Conservation (phyloP, 2,329 filamentous ascomycete genomes). For the Emmonsiellopsis sp. region DNA sequence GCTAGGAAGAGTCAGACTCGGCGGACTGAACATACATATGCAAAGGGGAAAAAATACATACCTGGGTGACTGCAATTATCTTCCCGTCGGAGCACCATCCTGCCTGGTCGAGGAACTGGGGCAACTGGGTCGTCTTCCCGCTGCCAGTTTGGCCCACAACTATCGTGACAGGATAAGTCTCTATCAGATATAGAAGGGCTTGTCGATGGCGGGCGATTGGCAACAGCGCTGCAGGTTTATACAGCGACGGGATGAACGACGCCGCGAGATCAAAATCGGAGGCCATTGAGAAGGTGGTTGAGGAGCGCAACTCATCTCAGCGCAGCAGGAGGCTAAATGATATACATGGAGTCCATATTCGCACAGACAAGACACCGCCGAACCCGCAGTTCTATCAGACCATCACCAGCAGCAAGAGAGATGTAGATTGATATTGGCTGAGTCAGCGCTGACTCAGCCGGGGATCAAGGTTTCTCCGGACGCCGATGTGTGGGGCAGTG, state of each 20-base stretch:
- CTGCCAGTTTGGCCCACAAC: constrained; percentile 90
- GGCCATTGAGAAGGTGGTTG: constrained; percentile 23
- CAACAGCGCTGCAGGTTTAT: constrained; percentile 74
- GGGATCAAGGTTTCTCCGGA: not conserved
- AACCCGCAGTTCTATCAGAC: not conserved
- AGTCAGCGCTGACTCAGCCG: not conserved
- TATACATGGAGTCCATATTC: not conserved
- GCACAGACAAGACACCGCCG: not conserved
- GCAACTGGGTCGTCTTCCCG: constrained; percentile 92
- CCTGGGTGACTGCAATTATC: constrained; percentile 81
- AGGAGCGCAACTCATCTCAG: not conserved
- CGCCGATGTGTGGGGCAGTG: not conserved
- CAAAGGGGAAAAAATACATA: constrained; percentile 31
- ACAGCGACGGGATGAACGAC: constrained; percentile 64
- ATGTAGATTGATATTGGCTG: not conserved
- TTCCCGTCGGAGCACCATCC: constrained; percentile 85
- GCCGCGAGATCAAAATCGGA: constrained; percentile 35
- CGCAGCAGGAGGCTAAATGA: not conserved
- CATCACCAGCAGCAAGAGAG: not conserved
- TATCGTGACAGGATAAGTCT: constrained; percentile 75
- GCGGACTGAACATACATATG: not conserved
- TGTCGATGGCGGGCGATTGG: constrained; percentile 80
- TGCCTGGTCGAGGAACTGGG: constrained; percentile 77
- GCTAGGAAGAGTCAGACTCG: constrained; percentile 42
- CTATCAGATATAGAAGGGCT: constrained; percentile 72